A percentile compares a stretch with the other conserved stretches of the same genome.
Conservation (phyloP, 192 early-diverging fungal species). For the Podila verticillata region DNA sequence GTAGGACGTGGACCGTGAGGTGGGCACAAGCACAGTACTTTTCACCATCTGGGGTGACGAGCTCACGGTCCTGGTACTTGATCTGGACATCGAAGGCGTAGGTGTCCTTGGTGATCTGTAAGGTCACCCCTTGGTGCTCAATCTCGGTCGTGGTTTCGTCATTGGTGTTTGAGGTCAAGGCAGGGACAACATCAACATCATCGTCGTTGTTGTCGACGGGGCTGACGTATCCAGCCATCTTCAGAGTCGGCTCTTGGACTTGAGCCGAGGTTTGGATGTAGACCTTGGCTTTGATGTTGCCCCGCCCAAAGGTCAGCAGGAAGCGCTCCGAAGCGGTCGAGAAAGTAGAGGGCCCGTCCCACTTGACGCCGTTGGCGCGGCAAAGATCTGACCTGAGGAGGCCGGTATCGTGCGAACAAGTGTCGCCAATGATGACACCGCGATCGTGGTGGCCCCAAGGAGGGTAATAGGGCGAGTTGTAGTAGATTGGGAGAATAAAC, state of each 20-base stretch:
- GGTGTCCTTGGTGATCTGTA: conserved; percentile 3
- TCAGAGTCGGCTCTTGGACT: conserved; percentile 16
- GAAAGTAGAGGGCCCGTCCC: conserved; percentile 18
- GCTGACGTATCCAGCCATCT: conserved; percentile 8
- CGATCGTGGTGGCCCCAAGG: background rate
- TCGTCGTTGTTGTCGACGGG: background rate
- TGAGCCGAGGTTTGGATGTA: background rate
- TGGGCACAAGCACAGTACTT: conserved; percentile 20
- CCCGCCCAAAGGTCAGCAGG: conserved; percentile 9
- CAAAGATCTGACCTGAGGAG: background rate
- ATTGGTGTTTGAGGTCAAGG: too few relatives aligned
- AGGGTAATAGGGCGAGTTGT: background rate
- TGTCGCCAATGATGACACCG: background rate
- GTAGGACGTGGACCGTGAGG: conserved; percentile 5
- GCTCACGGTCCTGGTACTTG: conserved; percentile 19
- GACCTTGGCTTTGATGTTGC: conserved; percentile 5
- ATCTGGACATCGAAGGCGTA: conserved; percentile 13
- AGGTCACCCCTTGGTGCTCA: conserved; percentile 5
- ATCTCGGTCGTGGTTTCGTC: background rate
- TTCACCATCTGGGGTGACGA: background rate
- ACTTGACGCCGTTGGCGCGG: background rate
- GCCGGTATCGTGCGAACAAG: background rate
- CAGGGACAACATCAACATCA: background rate
- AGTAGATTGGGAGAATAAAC: background rate
- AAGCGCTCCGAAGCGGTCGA: conserved; percentile 13